Base-by-base conservation (phyloP, 495 filamentous ascomycete species). In the Hypoxylon subgilvum region DNA sequence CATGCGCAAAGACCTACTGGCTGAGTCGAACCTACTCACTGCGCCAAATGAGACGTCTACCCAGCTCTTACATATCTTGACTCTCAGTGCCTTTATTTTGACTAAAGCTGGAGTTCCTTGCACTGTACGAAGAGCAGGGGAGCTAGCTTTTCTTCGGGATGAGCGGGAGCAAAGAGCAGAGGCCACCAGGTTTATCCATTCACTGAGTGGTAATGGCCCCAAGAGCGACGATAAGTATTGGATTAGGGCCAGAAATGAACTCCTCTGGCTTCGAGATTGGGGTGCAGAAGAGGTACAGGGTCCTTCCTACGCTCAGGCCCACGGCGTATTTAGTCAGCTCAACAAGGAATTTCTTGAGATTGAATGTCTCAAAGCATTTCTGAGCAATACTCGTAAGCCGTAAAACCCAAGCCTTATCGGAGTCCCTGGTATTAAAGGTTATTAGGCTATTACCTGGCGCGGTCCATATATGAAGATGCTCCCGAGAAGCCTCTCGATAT, bases 251-350 rank as follows among this genome's bases (percentile, higher is more conserved):
- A 80, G 90, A 30, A 79, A 83, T 43, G 83, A 88, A 65, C 68
- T 96, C 12, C 72, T 93, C 1, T 96, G 92, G 92, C 82, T 96
- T 22, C 83, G 84, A 63, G 82, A 86, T 68, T 96, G 92, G 92
- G 88, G 85, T 17, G 74, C 77, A 2, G 79, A 83, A 44, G 65
- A 75, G 57, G 17, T 63, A 52, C 50, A 48, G 27, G 52, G 35
- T 30, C 45, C 71, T 28, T 34, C 59, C 19, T 52, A 57, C 4
- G 45, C 43, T 31, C 57, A 44, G 8, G 75, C 76, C 38, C 76
- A 79, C 51, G 92, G 92, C 1, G 74, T 95, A 12, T 88, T 96
- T 55, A 85, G 88, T 63, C 81, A 77, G 64, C 64, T 94, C n/a
- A 71, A 83, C 17, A 78, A 71, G 40, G 79, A 84, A 2, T 79